Percentiles rank a stretch among this genome's conserved stretches.
These are phyloP conservation scores for Hibiscus syriacus DNA, from an alignment of 345 rosid species.

Conservation along the genomic window DNA sequence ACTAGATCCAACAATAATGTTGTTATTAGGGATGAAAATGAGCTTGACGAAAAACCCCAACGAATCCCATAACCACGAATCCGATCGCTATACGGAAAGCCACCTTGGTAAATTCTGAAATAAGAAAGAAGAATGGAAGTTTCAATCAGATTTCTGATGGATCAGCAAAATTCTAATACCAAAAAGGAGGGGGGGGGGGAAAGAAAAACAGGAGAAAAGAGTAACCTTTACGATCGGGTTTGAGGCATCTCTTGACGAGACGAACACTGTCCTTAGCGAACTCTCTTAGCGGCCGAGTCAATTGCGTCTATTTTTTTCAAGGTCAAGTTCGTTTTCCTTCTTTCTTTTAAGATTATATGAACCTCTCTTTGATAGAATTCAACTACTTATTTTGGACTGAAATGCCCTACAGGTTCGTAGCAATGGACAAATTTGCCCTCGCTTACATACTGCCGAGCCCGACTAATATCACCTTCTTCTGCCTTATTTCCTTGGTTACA, in stretches of 20 bases:
- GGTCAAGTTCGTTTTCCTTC: neutral
- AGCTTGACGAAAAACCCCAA: slow-evolving; percentile 70
- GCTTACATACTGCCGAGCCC: no score
- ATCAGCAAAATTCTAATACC: neutral
- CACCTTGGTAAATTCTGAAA: slow-evolving; percentile 61
- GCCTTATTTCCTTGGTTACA: no score
- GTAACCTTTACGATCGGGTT: slow-evolving; percentile 70
- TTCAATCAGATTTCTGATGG: neutral
- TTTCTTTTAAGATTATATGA: no score
- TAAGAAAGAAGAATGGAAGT: neutral
- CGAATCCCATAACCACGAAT: slow-evolving; percentile 77
- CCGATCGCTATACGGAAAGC: slow-evolving; percentile 80
- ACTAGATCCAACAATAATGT: slow-evolving; percentile 42
- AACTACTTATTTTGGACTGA: no score
- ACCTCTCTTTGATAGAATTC: no score
- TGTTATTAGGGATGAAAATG: slow-evolving; percentile 69
- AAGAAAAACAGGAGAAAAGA: neutral
- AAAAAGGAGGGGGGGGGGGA: neutral
- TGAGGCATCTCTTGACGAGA: slow-evolving; percentile 75
- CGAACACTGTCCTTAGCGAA: slow-evolving; percentile 73
- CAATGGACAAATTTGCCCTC: no score
- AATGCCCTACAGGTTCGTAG: no score
- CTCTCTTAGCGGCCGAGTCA: slow-evolving; percentile 69
- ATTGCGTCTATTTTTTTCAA: slow-evolving; percentile 51
- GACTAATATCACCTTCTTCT: no score